A percentile compares a stretch with the other conserved stretches of the same genome.
Conservation (phyloP, 2,329 filamentous ascomycete species). For the Ophiostoma angusticollis region DNA sequence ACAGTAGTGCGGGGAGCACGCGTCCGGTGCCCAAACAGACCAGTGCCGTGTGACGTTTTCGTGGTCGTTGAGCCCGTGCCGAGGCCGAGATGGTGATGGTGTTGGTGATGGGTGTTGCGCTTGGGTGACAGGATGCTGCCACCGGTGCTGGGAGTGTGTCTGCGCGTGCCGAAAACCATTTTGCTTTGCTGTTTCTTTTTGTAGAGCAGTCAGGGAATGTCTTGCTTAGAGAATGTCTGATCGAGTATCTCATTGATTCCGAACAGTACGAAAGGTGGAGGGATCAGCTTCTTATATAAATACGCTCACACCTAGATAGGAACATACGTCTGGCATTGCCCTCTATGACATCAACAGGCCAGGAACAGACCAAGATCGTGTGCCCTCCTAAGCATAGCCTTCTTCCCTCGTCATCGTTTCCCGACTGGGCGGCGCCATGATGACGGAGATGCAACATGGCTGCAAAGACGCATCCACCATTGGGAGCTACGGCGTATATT, state of each 20-base stretch:
- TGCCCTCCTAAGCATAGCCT: too few relatives aligned
- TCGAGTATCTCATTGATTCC: background rate
- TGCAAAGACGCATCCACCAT: too few relatives aligned
- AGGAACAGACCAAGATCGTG: too few relatives aligned
- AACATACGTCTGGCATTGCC: too few relatives aligned
- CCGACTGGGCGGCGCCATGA: too few relatives aligned
- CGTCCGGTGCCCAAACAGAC: background rate
- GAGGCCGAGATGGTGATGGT: slow-evolving; percentile 1
- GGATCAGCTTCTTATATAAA: slow-evolving; percentile 1
- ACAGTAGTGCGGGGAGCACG: slow-evolving; percentile 2
- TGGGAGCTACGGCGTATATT: too few relatives aligned
- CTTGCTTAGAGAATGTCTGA: background rate
- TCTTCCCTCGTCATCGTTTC: background rate
- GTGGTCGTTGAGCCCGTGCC: background rate
- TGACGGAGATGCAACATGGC: too few relatives aligned
- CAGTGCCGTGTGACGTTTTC: background rate
- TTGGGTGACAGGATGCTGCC: slow-evolving; percentile 5
- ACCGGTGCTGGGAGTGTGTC: background rate
- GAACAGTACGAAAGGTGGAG: too few relatives aligned
- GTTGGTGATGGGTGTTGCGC: background rate
- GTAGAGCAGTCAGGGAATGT: background rate
- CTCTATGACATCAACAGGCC: slow-evolving; percentile 3
- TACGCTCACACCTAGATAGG: too few relatives aligned
- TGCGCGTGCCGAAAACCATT: slow-evolving; percentile 1
- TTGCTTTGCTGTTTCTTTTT: background rate